Evolutionary conservation across 345 rosid genomes (phyloP).

Genomic region (Ceriops decandra): DNA sequence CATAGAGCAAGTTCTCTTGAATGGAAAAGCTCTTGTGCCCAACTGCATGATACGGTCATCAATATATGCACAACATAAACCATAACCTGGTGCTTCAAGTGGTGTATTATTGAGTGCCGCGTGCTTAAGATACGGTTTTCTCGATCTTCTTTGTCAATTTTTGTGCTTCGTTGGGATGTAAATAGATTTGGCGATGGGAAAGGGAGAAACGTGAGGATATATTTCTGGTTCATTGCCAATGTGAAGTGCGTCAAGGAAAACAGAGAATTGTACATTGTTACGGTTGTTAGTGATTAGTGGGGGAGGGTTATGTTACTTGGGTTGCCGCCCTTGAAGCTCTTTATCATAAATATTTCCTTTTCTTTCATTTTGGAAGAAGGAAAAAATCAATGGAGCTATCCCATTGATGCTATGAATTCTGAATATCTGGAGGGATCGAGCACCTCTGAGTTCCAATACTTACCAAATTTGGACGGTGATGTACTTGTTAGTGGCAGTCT

Average conservation of each 20-base stretch:
- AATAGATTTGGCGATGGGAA: conserved; percentile 14
- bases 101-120: conserved; percentile 15
- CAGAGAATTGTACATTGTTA: background rate
- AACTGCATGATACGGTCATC: conserved; percentile 38
- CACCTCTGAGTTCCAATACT: too few species aligned
- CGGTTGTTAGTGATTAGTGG: background rate
- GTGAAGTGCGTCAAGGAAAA: background rate
- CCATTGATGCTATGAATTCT: too few species aligned
- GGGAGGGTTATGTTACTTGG: too few species aligned
- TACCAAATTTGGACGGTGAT: too few species aligned
- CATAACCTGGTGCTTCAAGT: conserved; percentile 28
- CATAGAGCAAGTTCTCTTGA: conserved; percentile 57
- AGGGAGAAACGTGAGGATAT: background rate
- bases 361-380: too few species aligned
- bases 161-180: conserved; percentile 20
- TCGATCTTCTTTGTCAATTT: conserved; percentile 1
- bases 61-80: conserved; percentile 62
- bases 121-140: background rate
- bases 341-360: too few species aligned
- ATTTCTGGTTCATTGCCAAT: background rate
- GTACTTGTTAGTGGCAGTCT: too few species aligned
- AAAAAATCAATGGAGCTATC: too few species aligned
- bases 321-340: too few species aligned
- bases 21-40: conserved; percentile 44
- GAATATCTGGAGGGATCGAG: too few species aligned